phyloP scores from a whole-genome alignment of 2,329 filamentous ascomycete species.

The Alternaria brassicae region DNA sequence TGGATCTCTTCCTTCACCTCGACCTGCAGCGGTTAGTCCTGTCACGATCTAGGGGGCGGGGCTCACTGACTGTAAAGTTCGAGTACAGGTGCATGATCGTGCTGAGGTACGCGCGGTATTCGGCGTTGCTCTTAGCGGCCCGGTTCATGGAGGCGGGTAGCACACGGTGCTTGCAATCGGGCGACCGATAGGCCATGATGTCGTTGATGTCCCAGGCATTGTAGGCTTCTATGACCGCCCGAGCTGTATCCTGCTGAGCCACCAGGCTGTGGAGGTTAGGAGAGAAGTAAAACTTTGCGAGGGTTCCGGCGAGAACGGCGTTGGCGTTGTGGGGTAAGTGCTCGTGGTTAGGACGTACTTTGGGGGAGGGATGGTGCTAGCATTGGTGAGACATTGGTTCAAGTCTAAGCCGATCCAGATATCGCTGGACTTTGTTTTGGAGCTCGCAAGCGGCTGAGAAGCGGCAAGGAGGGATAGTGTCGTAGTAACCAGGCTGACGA shows the following conservation, averaged over 20 bases:
- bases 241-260: conserved; percentile 5
- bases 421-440: background rate
- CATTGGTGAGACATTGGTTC: too few species aligned
- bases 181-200: conserved; percentile 6
- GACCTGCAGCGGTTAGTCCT: conserved; percentile 1
- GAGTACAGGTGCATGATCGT: background rate
- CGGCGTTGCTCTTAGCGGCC: conserved; percentile 5
- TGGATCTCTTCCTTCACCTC: background rate
- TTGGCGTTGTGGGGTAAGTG: background rate
- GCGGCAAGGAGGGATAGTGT: background rate
- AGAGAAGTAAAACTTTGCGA: too few species aligned
- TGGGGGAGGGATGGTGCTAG: background rate
- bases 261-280: conserved; percentile 2
- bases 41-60: background rate
- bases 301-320: too few species aligned
- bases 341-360: background rate
- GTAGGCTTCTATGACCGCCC: too few species aligned
- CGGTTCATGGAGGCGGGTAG: conserved; percentile 9
- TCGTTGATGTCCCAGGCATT: too few species aligned
- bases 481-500: background rate
- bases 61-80: conserved; percentile 10
- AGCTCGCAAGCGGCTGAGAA: background rate
- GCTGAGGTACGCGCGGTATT: conserved; percentile 4
- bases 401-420: too few species aligned
- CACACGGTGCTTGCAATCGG: conserved; percentile 9